Base-by-base conservation (phyloP, 352 stramenopile genomes). In the Pythium rishiriense region DNA sequence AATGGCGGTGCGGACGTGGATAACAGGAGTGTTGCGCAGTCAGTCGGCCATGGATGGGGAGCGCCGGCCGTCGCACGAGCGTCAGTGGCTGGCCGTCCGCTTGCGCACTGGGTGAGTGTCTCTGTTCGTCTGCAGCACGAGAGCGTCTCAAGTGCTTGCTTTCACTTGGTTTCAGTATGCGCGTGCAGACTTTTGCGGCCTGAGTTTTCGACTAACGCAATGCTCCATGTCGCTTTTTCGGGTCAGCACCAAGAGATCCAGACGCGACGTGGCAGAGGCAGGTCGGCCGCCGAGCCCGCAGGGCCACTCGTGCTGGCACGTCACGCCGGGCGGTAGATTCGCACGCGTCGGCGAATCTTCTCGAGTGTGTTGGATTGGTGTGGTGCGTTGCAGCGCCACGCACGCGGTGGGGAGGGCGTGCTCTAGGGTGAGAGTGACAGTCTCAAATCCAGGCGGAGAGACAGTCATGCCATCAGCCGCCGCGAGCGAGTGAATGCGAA, bases 191-290 rank as follows among this genome's bases (percentile, higher is more conserved):
- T 69, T 63, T 58, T 63, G 62, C 62, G 62, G 62, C 62, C 62
- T 63, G 62, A 63, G 53, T 69, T 69, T 58, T 69, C 62, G 62
- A 69, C 62, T 69, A 63, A 69, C 50, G 31, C 46, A 69, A 64
- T 46, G 22, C 45, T 51, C n/a, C 47, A 58, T 39, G 46, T 58
- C 46, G 58, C 35, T 65, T 65, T 62, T 37, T 45, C 28, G 17
- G 48, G 48, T 54, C 48, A 54, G 49, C 31, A 3, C 28, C 24
- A 1, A 45, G 22, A 63, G 29, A 51, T 54, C 55, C 43, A 54
- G 56, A 35, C 29, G 17, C n/a, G n/a, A 35, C 28, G 29, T 37
- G 55, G 22, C 56, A 63, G n/a, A 56, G 45, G 56, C 43, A 29
- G 41, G 51, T 11, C 51, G 35, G 4, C 11, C n/a, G 1, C 28